Percentiles rank a stretch among this genome's conserved stretches.
Conservation (phyloP, 2,329 filamentous ascomycete genomes). For the Magnaporthiopsis incrustans region DNA sequence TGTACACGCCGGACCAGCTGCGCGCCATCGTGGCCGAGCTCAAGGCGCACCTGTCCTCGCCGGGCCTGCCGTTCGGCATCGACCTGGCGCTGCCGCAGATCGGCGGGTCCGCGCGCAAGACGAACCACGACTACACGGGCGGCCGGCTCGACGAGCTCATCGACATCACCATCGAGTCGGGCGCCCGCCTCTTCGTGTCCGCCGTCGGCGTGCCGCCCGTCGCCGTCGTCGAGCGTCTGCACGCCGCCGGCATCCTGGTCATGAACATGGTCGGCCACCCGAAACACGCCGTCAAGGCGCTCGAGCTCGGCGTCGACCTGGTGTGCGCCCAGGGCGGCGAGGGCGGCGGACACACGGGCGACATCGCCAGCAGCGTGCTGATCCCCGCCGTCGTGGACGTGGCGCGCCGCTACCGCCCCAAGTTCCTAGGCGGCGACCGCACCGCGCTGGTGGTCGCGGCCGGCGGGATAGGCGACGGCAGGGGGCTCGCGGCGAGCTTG, state of each 20-base stretch:
- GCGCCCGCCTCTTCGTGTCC: conserved; percentile 77
- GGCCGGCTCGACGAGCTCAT: conserved; percentile 84
- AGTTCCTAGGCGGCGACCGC: conserved; percentile 56
- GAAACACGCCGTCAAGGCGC: conserved; percentile 81
- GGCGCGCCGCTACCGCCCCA: conserved; percentile 61
- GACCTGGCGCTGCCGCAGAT: conserved; percentile 88
- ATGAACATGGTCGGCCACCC: conserved; percentile 99
- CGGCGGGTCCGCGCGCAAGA: conserved; percentile 74
- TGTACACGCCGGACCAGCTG: conserved; percentile 66
- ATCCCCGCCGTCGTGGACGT: conserved; percentile 84
- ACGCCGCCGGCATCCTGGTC: conserved; percentile 70
- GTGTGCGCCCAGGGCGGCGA: conserved; percentile 90
- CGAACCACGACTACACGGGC: conserved; percentile 92
- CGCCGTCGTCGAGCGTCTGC: conserved; percentile 65
- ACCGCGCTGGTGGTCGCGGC: conserved; percentile 79
- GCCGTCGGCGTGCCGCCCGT: conserved; percentile 82
- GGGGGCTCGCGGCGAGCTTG: conserved; percentile 69
- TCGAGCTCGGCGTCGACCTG: conserved; percentile 81
- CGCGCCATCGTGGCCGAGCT: conserved; percentile 78
- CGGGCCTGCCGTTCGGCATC: conserved; percentile 75
- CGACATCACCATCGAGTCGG: conserved; percentile 74
- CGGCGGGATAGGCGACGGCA: conserved; percentile 77
- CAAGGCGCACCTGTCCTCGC: conserved; percentile 61
- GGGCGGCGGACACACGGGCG: conserved; percentile 87
- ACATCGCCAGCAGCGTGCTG: conserved; percentile 77